Percentiles rank a stretch among this genome's conserved stretches.
Evolutionary conservation across 106 monocot genomes (phyloP).

Genomic region (Xerophyta viscosa): DNA sequence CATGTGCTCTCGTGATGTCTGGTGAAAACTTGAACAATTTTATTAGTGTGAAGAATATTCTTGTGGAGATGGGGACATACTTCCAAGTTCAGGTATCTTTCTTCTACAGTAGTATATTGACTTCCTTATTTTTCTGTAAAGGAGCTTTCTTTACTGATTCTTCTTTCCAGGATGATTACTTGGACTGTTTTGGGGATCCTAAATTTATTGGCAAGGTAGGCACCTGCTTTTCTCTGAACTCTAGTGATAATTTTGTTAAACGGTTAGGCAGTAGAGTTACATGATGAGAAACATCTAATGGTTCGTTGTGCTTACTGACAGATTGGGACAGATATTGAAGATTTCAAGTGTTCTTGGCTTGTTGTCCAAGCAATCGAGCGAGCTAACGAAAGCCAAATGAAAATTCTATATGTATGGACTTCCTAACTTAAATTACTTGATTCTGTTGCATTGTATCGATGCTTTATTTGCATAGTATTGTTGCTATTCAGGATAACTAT

Average conservation of each 20-base stretch:
- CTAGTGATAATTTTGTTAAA: too few relatives aligned
- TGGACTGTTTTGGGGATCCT: slow-evolving; percentile 98
- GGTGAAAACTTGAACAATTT: slow-evolving; percentile 79
- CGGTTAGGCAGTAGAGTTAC: too few relatives aligned
- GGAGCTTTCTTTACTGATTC: background rate
- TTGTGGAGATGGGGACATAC: slow-evolving; percentile 96
- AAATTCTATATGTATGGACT: slow-evolving; percentile 42
- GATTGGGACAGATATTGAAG: slow-evolving; percentile 99
- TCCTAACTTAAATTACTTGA: background rate
- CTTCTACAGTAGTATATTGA: background rate
- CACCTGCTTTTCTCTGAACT: background rate
- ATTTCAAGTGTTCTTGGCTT: slow-evolving; percentile 95
- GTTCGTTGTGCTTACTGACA: slow-evolving; percentile 11
- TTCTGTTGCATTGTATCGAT: too few relatives aligned
- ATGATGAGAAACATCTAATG: too few relatives aligned
- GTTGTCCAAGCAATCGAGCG: slow-evolving; percentile 83
- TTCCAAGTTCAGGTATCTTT: slow-evolving; percentile 86
- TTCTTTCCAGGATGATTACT: slow-evolving; percentile 72
- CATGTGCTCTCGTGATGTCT: slow-evolving; percentile 86
- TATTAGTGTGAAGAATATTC: slow-evolving; percentile 61
- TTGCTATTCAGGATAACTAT: slow-evolving; percentile 78
- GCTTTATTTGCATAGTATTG: too few relatives aligned
- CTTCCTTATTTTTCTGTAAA: background rate
- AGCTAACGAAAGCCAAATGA: slow-evolving; percentile 51
- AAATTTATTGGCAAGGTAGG: slow-evolving; percentile 86